These are phyloP conservation scores for Blastobotrys robertii DNA, from an alignment of 805 yeast species.

Conservation along the genomic window DNA sequence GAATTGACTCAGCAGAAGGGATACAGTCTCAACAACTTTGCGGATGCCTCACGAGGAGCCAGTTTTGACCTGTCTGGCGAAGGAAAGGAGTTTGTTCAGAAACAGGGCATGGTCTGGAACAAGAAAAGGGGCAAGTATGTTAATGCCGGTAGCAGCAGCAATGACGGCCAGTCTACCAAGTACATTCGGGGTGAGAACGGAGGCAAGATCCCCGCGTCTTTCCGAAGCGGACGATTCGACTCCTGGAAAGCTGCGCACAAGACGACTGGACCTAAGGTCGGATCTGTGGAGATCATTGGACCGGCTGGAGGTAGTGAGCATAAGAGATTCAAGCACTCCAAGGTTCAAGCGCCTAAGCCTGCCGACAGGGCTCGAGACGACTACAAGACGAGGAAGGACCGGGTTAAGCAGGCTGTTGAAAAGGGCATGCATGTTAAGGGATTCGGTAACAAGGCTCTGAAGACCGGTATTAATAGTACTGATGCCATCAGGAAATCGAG, in stretches of 20 bases:
- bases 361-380: slow-evolving; percentile 92
- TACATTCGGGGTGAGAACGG: slow-evolving; percentile 94
- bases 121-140: slow-evolving; percentile 84
- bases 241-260: slow-evolving; percentile 76
- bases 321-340: slow-evolving; percentile 58
- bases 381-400: slow-evolving; percentile 69
- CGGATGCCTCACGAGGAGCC: slow-evolving; percentile 75
- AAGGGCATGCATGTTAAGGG: slow-evolving; percentile 62
- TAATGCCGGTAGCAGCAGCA: slow-evolving; percentile 63
- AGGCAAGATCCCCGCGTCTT: slow-evolving; percentile 81
- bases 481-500: slow-evolving; percentile 76
- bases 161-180: slow-evolving; percentile 37
- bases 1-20: slow-evolving; percentile 75
- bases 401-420: slow-evolving; percentile 70
- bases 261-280: slow-evolving; percentile 39
- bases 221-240: slow-evolving; percentile 83
- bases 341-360: slow-evolving; percentile 67
- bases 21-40: slow-evolving; percentile 46
- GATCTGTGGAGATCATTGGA: slow-evolving; percentile 39
- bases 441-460: slow-evolving; percentile 24
- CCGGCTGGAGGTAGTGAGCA: slow-evolving; percentile 22
- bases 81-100: slow-evolving; percentile 59
- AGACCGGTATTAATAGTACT: slow-evolving; percentile 51
- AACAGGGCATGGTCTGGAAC: slow-evolving; percentile 79
- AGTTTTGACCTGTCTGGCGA: slow-evolving; percentile 75